phyloP scores from a whole-genome alignment of 805 yeast genomes.

The Pichia exigua region DNA sequence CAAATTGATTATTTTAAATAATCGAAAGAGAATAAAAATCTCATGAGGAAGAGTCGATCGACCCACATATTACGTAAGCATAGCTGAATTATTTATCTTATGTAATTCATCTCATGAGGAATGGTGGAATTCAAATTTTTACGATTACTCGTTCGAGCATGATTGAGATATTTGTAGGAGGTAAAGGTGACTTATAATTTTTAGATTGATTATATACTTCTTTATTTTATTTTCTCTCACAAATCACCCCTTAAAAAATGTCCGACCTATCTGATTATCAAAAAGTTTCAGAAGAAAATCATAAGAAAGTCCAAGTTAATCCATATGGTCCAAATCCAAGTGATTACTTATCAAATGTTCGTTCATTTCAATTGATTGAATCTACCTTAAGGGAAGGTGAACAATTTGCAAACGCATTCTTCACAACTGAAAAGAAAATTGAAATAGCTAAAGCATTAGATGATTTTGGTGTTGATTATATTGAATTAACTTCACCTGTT shows the following conservation, averaged over 20 bases:
- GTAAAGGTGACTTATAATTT: no score
- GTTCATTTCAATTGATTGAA: conserved; percentile 85
- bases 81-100: not conserved
- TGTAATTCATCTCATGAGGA: not conserved
- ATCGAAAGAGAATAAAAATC: no score
- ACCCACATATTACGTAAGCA: not conserved
- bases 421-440: conserved; percentile 87
- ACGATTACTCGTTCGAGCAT: not conserved
- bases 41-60: not conserved
- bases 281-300: conserved; percentile 40
- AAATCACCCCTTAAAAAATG: not conserved
- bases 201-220: no score
- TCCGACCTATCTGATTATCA: conserved; percentile 28
- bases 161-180: no score
- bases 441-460: conserved; percentile 96
- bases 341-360: conserved; percentile 84
- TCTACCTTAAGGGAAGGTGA: conserved; percentile 97
- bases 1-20: no score
- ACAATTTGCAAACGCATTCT: conserved; percentile 96
- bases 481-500: conserved; percentile 95
- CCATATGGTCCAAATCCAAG: conserved; percentile 97
- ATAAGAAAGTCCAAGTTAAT: conserved; percentile 26
- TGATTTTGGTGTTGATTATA: conserved; percentile 97
- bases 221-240: no score
- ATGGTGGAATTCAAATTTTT: not conserved